Evolutionary conservation across 1,284 basidiomycete genomes (phyloP).

Genomic region (Abortiporus biennis): DNA sequence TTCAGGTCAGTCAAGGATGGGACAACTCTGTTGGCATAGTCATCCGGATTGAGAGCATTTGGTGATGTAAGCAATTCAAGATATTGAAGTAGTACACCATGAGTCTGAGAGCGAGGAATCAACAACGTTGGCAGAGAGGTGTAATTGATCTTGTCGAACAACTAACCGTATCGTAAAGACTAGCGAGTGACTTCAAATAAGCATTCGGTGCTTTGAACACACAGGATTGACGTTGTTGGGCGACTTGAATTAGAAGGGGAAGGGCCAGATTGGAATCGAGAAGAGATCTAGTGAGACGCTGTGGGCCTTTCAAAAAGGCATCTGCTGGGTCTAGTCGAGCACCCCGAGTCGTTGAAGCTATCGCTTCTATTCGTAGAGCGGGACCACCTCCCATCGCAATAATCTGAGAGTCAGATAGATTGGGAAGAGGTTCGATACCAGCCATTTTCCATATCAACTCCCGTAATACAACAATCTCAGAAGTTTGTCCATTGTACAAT

Average conservation of each 20-base stretch:
- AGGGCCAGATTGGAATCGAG: slow-evolving; percentile 68
- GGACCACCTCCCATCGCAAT: slow-evolving; percentile 88
- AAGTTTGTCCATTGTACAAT: slow-evolving; percentile 76
- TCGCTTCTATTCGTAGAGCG: slow-evolving; percentile 80
- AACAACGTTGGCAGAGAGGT: neutral
- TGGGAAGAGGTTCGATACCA: slow-evolving; percentile 87
- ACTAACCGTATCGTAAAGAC: slow-evolving; percentile 81
- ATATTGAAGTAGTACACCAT: slow-evolving; percentile 74
- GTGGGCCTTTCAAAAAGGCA: slow-evolving; percentile 51
- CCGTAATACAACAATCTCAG: slow-evolving; percentile 87
- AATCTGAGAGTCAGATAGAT: slow-evolving; percentile 85
- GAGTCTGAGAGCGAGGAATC: slow-evolving; percentile 45
- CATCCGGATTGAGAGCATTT: slow-evolving; percentile 48
- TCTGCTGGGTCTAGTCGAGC: slow-evolving; percentile 62
- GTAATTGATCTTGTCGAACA: neutral
- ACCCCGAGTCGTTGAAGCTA: slow-evolving; percentile 67
- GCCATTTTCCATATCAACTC: slow-evolving; percentile 96
- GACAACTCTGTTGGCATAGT: slow-evolving; percentile 59
- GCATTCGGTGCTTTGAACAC: slow-evolving; percentile 67
- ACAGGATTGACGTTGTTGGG: slow-evolving; percentile 81
- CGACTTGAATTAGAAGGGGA: slow-evolving; percentile 83
- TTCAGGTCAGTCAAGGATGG: slow-evolving; percentile 73
- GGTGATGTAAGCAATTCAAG: slow-evolving; percentile 67
- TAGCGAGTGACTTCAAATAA: slow-evolving; percentile 80
- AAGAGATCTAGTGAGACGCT: slow-evolving; percentile 67